A percentile compares a stretch with the other conserved stretches of the same genome.
Conservation (phyloP, 2,329 filamentous ascomycete species). For the Cryphonectria naterciae region DNA sequence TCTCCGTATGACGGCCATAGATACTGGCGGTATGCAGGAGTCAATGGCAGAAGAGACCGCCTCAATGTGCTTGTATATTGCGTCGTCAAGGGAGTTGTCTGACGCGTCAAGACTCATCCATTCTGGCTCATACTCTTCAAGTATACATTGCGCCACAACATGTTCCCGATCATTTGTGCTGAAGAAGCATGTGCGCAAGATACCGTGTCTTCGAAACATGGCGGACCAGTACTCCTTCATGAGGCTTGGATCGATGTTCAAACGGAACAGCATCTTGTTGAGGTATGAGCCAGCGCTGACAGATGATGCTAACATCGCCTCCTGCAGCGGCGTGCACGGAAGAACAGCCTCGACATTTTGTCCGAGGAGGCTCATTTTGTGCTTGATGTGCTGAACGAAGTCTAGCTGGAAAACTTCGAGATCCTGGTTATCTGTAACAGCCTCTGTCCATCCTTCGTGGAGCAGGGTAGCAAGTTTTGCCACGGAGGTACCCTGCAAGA, state of each 20-base stretch:
- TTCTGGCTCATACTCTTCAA: slow-evolving; percentile 49
- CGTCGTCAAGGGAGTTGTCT: slow-evolving; percentile 39
- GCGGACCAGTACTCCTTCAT: slow-evolving; percentile 65
- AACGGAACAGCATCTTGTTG: slow-evolving; percentile 70
- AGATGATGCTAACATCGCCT: slow-evolving; percentile 76
- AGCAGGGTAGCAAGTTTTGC: slow-evolving; percentile 56
- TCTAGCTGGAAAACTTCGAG: slow-evolving; percentile 36
- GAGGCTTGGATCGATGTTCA: slow-evolving; percentile 53
- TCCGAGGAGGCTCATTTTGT: slow-evolving; percentile 39
- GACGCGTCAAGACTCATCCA: slow-evolving; percentile 45
- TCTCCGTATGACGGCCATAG: slow-evolving; percentile 46
- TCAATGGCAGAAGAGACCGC: slow-evolving; percentile 48
- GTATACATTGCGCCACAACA: slow-evolving; percentile 74
- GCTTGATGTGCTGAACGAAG: slow-evolving; percentile 36
- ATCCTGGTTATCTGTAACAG: background rate
- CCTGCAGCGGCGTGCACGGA: slow-evolving; percentile 85
- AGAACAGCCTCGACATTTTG: slow-evolving; percentile 59
- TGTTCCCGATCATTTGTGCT: slow-evolving; percentile 62
- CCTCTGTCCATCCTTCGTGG: background rate
- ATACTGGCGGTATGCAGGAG: slow-evolving; percentile 49
- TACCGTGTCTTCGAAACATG: slow-evolving; percentile 70
- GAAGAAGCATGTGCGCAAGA: slow-evolving; percentile 77
- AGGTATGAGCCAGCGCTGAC: slow-evolving; percentile 61
- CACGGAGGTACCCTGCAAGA: slow-evolving; percentile 72
- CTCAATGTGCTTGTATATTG: slow-evolving; percentile 46